Evolutionary conservation across 2,329 filamentous ascomycete species (phyloP).

Genomic region (Thielaviopsis ethacetica): DNA sequence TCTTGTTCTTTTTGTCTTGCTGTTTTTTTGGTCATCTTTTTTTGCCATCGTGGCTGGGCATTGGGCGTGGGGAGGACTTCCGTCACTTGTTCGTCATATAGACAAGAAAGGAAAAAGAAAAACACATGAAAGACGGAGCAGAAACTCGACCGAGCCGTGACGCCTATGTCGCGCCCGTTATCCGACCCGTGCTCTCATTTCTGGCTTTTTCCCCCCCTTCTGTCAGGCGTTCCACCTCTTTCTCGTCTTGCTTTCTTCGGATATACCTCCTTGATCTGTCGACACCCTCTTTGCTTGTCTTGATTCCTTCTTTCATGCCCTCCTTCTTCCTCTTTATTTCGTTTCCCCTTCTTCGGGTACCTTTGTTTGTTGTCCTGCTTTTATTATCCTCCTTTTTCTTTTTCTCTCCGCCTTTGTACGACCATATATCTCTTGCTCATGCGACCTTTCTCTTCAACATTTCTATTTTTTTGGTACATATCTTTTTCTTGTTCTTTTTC

Average conservation of each 20-base stretch:
- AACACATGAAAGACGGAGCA: too few relatives aligned
- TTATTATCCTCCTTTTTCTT: background rate
- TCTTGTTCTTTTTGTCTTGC: background rate
- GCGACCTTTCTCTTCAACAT: background rate
- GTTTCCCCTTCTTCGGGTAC: background rate
- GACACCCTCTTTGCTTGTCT: background rate
- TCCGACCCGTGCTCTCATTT: too few relatives aligned
- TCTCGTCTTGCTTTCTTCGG: too few relatives aligned
- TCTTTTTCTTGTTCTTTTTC: background rate
- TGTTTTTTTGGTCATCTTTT: background rate
- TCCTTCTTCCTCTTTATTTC: background rate
- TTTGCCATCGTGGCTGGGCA: background rate
- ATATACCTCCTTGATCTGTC: background rate
- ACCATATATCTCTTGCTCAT: background rate
- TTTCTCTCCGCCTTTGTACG: background rate
- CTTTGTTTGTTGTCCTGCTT: background rate
- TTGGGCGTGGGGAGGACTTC: too few relatives aligned
- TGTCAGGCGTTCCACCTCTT: too few relatives aligned
- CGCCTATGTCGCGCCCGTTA: too few relatives aligned
- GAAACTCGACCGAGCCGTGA: too few relatives aligned
- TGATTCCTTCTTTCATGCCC: background rate
- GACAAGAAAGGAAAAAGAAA: too few relatives aligned
- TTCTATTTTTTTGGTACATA: background rate
- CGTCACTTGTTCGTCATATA: too few relatives aligned
- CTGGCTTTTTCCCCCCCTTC: too few relatives aligned